Percentiles rank a stretch among this genome's conserved stretches.
Evolutionary conservation across 805 yeast genomes (phyloP).

Genomic region (Barnettozyma siamensis): DNA sequence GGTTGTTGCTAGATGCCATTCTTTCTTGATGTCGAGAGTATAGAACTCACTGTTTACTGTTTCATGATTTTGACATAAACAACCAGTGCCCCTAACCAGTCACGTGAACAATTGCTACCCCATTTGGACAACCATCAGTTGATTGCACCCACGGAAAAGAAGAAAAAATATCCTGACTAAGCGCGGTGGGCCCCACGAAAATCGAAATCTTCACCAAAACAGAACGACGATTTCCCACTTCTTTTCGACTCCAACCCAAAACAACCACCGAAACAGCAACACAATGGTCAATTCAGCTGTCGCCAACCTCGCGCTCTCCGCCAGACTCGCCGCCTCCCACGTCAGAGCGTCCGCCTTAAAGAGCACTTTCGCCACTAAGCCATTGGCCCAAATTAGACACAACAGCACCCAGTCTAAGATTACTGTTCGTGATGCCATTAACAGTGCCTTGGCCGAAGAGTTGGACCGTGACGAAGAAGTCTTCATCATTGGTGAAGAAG

Average conservation of each 20-base stretch:
- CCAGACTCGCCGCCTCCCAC: constrained; percentile 6
- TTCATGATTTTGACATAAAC: too few species aligned
- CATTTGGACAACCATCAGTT: constrained; percentile 4
- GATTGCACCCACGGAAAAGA: constrained; percentile 2
- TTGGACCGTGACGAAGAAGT: constrained; percentile 93
- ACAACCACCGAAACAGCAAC: not conserved
- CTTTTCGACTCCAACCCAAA: not conserved
- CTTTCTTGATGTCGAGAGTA: too few species aligned
- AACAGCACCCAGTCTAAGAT: constrained; percentile 32
- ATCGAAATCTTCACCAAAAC: not conserved
- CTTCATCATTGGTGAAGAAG: constrained; percentile 97
- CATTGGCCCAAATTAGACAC: constrained; percentile 18
- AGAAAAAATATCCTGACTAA: not conserved
- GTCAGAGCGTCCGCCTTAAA: constrained; percentile 5
- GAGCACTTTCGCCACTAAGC: not conserved
- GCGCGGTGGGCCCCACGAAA: constrained; percentile 5
- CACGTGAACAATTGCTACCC: too few species aligned
- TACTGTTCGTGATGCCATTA: constrained; percentile 96
- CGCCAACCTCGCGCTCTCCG: not conserved
- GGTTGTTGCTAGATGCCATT: not conserved
- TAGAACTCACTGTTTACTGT: too few species aligned
- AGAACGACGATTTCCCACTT: constrained; percentile 1
- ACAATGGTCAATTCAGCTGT: constrained; percentile 4
- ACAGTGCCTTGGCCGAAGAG: constrained; percentile 94
- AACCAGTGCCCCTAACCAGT: too few species aligned